Evolutionary conservation across 116 monocot species (phyloP).

Genomic region (Phalaenopsis hybrid): DNA sequence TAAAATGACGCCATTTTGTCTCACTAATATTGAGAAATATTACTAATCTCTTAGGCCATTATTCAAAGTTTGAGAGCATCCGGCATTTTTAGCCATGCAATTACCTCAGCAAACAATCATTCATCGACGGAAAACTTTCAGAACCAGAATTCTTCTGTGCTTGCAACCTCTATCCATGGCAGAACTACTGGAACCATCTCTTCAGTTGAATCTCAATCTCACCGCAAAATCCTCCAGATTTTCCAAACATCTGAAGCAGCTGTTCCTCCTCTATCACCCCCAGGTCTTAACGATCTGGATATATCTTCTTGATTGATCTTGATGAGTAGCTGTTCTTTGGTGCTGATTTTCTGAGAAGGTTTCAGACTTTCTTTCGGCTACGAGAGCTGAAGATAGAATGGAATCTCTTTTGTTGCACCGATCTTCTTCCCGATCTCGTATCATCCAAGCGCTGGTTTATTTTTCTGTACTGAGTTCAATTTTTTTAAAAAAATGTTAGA

Average conservation of each 20-base stretch:
- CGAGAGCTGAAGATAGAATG: not conserved
- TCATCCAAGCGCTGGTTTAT: slow-evolving; percentile 17
- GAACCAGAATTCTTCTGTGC: slow-evolving; percentile 19
- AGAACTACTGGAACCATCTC: not conserved
- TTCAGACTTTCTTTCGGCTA: not conserved
- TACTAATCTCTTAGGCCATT: slow-evolving; percentile 39
- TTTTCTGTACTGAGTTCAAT: not conserved
- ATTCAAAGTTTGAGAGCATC: slow-evolving; percentile 82
- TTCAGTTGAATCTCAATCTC: slow-evolving; percentile 21
- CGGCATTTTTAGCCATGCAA: slow-evolving; percentile 54
- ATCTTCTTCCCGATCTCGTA: slow-evolving; percentile 15
- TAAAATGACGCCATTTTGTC: not conserved
- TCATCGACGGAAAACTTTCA: slow-evolving; percentile 11
- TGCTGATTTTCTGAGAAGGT: not conserved
- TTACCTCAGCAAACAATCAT: slow-evolving; percentile 43
- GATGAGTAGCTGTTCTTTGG: not conserved
- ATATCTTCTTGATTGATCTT: not conserved
- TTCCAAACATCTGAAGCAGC: slow-evolving; percentile 23
- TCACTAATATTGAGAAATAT: not conserved
- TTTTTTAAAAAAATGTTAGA: not conserved
- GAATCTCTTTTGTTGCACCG: not conserved
- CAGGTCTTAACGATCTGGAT: slow-evolving; percentile 29
- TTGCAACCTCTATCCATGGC: slow-evolving; percentile 3
- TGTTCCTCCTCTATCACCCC: slow-evolving; percentile 68
- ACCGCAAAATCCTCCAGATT: slow-evolving; percentile 47